Evolutionary conservation across 1,284 basidiomycete genomes (phyloP).

Genomic region (Moesziomyces sp.): DNA sequence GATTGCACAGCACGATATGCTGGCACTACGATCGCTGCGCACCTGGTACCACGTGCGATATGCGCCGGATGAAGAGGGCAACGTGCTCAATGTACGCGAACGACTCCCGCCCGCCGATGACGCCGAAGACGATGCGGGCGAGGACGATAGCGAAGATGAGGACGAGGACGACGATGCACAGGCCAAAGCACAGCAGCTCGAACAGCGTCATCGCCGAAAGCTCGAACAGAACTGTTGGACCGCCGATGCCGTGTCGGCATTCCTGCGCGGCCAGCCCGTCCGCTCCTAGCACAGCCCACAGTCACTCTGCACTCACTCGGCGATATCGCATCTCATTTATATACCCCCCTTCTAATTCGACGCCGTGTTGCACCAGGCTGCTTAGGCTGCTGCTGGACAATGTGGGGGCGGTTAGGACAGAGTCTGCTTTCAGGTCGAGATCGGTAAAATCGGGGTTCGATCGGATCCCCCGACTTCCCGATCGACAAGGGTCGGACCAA

Average conservation of each 20-base stretch:
- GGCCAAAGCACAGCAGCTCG: constrained; percentile 10
- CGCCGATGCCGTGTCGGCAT: constrained; percentile 32
- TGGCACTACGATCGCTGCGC: constrained; percentile 44
- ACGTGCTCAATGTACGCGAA: constrained; percentile 48
- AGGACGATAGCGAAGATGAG: constrained; percentile 32
- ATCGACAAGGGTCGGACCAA: too few species aligned
- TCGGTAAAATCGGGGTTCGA: too few species aligned
- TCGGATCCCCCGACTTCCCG: too few species aligned
- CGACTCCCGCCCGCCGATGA: constrained; percentile 34
- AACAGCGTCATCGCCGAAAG: constrained; percentile 19
- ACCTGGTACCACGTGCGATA: constrained; percentile 55
- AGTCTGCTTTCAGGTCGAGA: too few species aligned
- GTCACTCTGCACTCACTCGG: background rate
- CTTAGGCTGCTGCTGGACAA: too few species aligned
- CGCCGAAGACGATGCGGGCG: constrained; percentile 34
- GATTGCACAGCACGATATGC: constrained; percentile 45
- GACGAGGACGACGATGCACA: constrained; percentile 33
- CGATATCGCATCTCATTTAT: background rate
- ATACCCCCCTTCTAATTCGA: background rate
- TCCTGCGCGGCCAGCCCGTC: constrained; percentile 26
- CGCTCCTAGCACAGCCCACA: background rate
- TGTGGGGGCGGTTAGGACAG: too few species aligned
- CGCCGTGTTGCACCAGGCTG: too few species aligned
- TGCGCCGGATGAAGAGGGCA: constrained; percentile 55
- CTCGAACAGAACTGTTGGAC: constrained; percentile 33